A percentile compares a stretch with the other conserved stretches of the same genome.
These are phyloP conservation scores for Paramyrothecium roridum DNA, from an alignment of 2,329 filamentous ascomycete genomes.

Conservation along the genomic window DNA sequence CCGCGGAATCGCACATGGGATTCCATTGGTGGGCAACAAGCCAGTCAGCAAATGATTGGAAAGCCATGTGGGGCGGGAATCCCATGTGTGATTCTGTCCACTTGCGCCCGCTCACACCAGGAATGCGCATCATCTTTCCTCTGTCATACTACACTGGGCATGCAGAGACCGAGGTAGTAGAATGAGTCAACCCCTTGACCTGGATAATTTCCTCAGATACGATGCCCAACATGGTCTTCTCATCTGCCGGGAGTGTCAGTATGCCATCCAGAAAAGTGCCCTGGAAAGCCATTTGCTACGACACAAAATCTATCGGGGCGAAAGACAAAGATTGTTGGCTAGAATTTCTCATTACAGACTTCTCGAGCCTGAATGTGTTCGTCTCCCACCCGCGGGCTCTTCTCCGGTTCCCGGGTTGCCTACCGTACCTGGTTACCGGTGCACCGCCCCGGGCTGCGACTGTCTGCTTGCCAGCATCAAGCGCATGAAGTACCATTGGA, in stretches of 20 bases:
- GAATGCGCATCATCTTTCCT: neutral
- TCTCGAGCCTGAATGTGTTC: constrained; percentile 13
- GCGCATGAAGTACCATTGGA: constrained; percentile 29
- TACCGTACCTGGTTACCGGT: constrained; percentile 22
- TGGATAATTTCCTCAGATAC: neutral
- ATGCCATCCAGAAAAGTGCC: constrained; percentile 33
- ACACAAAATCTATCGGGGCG: constrained; percentile 31
- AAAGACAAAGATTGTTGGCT: constrained; percentile 20
- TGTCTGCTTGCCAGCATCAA: constrained; percentile 27
- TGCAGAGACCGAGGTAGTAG: neutral
- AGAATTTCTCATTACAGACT: constrained; percentile 20
- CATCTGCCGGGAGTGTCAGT: constrained; percentile 30
- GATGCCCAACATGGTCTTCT: constrained; percentile 12
- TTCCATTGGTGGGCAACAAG: neutral
- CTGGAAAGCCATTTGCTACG: constrained; percentile 30
- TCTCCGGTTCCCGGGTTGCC: neutral
- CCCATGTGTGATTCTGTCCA: neutral
- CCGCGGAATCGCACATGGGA: neutral
- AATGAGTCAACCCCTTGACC: neutral
- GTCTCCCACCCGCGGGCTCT: neutral
- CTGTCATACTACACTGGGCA: neutral
- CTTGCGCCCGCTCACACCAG: neutral
- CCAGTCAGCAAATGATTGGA: neutral
- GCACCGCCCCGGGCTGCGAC: constrained; percentile 18
- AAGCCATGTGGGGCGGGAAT: neutral